phyloP scores from a whole-genome alignment of 2,329 filamentous ascomycete species.

The Didymella lethalis region DNA sequence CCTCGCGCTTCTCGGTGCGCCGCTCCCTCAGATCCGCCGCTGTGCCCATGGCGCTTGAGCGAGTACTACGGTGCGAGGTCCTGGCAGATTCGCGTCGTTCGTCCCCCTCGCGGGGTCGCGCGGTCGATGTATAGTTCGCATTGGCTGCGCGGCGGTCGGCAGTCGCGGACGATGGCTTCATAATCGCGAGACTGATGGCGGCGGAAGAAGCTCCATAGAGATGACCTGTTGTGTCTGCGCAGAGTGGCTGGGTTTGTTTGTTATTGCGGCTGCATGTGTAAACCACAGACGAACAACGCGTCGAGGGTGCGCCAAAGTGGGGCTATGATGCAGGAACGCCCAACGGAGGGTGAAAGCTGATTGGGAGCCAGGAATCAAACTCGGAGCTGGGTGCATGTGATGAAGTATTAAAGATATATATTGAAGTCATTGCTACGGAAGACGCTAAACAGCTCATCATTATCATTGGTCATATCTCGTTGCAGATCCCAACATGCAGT shows the following conservation, averaged over 20 bases:
- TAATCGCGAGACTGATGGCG: slow-evolving; percentile 44
- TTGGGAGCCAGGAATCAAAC: neutral
- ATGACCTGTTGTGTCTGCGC: slow-evolving; percentile 13
- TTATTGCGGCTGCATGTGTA: slow-evolving; percentile 27
- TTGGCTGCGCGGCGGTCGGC: slow-evolving; percentile 46
- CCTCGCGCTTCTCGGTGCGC: slow-evolving; percentile 47
- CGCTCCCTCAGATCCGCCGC: slow-evolving; percentile 37
- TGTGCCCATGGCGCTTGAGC: slow-evolving; percentile 32
- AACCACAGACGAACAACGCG: slow-evolving; percentile 11
- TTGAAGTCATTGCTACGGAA: slow-evolving; percentile 1
- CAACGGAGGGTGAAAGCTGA: neutral
- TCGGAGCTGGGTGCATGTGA: neutral
- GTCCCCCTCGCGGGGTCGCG: slow-evolving; percentile 50
- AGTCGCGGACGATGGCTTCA: slow-evolving; percentile 35
- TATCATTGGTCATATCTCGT: slow-evolving; percentile 12
- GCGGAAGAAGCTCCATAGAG: slow-evolving; percentile 39
- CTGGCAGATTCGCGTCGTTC: slow-evolving; percentile 35
- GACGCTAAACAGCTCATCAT: slow-evolving; percentile 4
- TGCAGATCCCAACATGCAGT: slow-evolving; percentile 2
- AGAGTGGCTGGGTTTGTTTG: slow-evolving; percentile 26
- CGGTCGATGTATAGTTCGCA: slow-evolving; percentile 42
- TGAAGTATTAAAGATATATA: neutral
- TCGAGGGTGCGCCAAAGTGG: slow-evolving; percentile 16
- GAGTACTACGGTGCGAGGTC: slow-evolving; percentile 42
- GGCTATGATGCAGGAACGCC: slow-evolving; percentile 22